These are phyloP conservation scores for Tolypocladium tropicale DNA, from an alignment of 2,329 filamentous ascomycete species.

Conservation along the genomic window DNA sequence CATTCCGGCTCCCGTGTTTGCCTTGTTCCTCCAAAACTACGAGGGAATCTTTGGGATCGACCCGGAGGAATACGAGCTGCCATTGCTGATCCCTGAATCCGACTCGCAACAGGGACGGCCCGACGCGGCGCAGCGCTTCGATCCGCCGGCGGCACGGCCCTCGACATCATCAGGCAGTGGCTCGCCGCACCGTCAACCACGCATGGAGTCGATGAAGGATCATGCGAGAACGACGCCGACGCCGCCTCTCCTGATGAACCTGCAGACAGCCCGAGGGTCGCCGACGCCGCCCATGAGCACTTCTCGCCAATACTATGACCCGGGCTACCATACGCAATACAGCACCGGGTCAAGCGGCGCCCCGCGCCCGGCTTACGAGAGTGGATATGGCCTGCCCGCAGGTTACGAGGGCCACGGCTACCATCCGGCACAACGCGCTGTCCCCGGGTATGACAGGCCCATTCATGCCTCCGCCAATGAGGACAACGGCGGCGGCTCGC, in stretches of 20 bases:
- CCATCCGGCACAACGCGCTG: constrained; percentile 10
- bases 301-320: constrained; percentile 30
- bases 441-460: constrained; percentile 27
- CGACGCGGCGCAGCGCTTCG: constrained; percentile 20
- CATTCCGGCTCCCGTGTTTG: constrained; percentile 90
- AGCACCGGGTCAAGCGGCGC: constrained; percentile 16
- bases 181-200: constrained; percentile 41
- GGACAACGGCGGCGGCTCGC: constrained; percentile 8
- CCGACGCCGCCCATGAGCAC: constrained; percentile 30
- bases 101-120: constrained; percentile 20
- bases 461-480: constrained; percentile 18
- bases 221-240: constrained; percentile 33
- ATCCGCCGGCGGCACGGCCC: constrained; percentile 33
- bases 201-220: constrained; percentile 18
- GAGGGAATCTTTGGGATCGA: constrained; percentile 70
- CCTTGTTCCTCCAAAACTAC: constrained; percentile 86
- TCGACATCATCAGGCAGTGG: constrained; percentile 38
- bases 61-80: constrained; percentile 52
- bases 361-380: constrained; percentile 34
- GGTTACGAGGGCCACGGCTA: constrained; percentile 12
- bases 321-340: constrained; percentile 29
- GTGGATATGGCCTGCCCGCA: constrained; percentile 20
- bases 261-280: constrained; percentile 23
- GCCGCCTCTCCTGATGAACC: constrained; percentile 31
- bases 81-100: constrained; percentile 30